These are phyloP conservation scores for Cutaneotrichosporon sp. DNA, from an alignment of 1,284 basidiomycete genomes.

Conservation along the genomic window DNA sequence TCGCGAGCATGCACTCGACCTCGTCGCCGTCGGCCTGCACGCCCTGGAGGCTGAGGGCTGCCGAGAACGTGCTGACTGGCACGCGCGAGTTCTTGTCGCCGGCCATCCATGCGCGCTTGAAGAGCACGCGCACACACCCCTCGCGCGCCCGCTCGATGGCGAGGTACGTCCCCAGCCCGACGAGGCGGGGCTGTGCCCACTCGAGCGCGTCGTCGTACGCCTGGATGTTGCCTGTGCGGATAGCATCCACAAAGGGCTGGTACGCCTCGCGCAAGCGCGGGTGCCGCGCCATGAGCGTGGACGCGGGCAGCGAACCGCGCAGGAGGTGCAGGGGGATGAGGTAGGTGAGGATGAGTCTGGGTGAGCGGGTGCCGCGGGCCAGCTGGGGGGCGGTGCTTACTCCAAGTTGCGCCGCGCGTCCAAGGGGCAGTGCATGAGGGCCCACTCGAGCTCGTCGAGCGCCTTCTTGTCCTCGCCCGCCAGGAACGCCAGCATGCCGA, in stretches of 20 bases:
- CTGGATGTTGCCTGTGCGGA: constrained; percentile 72
- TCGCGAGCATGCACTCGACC: constrained; percentile 90
- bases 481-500: constrained; percentile 90
- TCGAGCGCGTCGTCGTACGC: constrained; percentile 77
- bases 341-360: constrained; percentile 83
- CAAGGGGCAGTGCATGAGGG: constrained; percentile 76
- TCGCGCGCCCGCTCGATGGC: constrained; percentile 86
- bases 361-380: not conserved
- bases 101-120: constrained; percentile 84
- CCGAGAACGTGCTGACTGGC: constrained; percentile 73
- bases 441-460: constrained; percentile 76
- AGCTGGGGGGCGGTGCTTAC: too few species aligned
- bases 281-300: constrained; percentile 67
- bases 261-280: constrained; percentile 74
- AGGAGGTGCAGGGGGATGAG: constrained; percentile 85
- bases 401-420: constrained; percentile 72
- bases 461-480: constrained; percentile 88
- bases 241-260: constrained; percentile 74
- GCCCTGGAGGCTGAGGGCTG: constrained; percentile 67
- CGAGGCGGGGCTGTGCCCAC: constrained; percentile 66
- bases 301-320: constrained; percentile 77
- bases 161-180: constrained; percentile 80
- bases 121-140: constrained; percentile 77
- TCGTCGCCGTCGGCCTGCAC: constrained; percentile 64
- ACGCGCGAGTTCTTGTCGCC: constrained; percentile 71